A percentile compares a stretch with the other conserved stretches of the same genome.
These are phyloP conservation scores for Ophiocordyceps sinensis DNA, from an alignment of 2,329 filamentous ascomycete species.

Conservation along the genomic window DNA sequence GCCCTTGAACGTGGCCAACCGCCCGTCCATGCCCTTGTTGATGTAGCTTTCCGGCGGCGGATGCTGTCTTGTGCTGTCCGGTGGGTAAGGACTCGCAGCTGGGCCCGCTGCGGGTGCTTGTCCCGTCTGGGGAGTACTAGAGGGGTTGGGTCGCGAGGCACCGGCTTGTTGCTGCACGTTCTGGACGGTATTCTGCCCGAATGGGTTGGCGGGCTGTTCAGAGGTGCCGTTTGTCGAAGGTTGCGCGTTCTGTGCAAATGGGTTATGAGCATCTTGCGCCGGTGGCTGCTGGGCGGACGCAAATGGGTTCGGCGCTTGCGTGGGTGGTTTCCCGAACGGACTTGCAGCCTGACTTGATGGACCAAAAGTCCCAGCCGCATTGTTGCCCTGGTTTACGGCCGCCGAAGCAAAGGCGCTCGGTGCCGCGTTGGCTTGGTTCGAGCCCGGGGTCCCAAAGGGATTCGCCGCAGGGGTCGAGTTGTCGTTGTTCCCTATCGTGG, in stretches of 20 bases:
- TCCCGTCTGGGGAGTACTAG: constrained; percentile 6
- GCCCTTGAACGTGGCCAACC: constrained; percentile 46
- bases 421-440: not conserved
- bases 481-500: constrained; percentile 5
- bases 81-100: constrained; percentile 25
- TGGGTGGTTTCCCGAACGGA: constrained; percentile 14
- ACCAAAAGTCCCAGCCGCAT: not conserved
- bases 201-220: constrained; percentile 3
- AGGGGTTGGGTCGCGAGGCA: constrained; percentile 10
- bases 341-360: not conserved
- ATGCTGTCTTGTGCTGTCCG: constrained; percentile 28
- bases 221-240: constrained; percentile 4
- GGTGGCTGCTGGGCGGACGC: constrained; percentile 7
- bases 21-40: constrained; percentile 24
- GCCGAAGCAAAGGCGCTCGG: constrained; percentile 10
- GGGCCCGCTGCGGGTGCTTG: constrained; percentile 6
- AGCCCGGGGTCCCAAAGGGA: constrained; percentile 12
- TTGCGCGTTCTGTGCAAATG: constrained; percentile 13
- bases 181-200: constrained; percentile 2
- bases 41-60: constrained; percentile 29
- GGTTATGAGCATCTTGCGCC: constrained; percentile 8
- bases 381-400: not conserved
- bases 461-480: constrained; percentile 8
- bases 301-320: constrained; percentile 14
- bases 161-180: constrained; percentile 5